Evolutionary conservation across 2,329 filamentous ascomycete genomes (phyloP), one percentile per base, ranked within the genome.

Genomic region (Samsoniella hepiali): DNA sequence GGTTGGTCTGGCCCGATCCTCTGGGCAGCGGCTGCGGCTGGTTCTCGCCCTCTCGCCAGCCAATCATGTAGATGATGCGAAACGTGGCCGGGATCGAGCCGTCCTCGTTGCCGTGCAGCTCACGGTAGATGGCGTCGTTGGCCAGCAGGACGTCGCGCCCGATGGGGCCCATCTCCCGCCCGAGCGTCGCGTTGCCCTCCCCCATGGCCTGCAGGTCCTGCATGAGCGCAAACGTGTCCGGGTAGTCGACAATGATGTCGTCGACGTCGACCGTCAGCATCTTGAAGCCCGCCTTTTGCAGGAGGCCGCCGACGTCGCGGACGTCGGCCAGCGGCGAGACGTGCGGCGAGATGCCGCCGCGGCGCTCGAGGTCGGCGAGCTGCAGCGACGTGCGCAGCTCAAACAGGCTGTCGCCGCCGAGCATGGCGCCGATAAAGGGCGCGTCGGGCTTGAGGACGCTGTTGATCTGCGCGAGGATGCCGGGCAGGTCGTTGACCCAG

Each of bases 401-500:
- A 73, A 89, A 99, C 1, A 99, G 82, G 8, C 91, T 94, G 75
- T 99, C 95, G 0, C 95, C 95, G 63, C 95, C 95, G 65, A 97
- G 88, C 93, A 99, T 99, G 68, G 94, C 94, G 15, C 91, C 94
- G 54, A 99, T 88, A 72, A 99, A 97, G 1, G 96, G 93, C 63
- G 85, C 84, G 74, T 99, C 95, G 0, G 94, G 93, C 76, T 96
- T 96, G 32, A 99, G 83, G 40, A 96, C 81, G 67, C 85, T 84
- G 79, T 97, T 96, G 73, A 97, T 89, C 72, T 96, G 91, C 1
- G 88, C 82, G 2, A 99, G 83, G 11, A 96, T 81, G 1, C 90
- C 91, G 0, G 95, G 95, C 5, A 99, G 85, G 75, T 99, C 92
- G 74, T 99, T 99, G 81, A 97, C 90, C 95, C 95, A 99, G 77